Evolutionary conservation across 805 yeast species (phyloP).

Genomic region (Cyberlindnera americana): DNA sequence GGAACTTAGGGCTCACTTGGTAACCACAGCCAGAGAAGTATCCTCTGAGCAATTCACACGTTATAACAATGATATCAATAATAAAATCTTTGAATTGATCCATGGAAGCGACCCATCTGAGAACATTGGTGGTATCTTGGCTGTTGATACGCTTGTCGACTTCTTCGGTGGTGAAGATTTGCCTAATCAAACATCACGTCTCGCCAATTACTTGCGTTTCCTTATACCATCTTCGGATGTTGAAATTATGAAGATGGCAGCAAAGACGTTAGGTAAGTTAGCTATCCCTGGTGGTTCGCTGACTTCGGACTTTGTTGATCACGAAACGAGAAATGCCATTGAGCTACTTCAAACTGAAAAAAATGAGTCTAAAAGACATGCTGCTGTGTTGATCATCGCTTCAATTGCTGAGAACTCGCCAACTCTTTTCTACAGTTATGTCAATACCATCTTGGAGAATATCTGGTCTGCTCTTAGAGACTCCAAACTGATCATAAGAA

Average conservation of each 20-base stretch:
- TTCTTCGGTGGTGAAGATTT: constrained; percentile 83
- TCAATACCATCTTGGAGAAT: constrained; percentile 72
- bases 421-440: constrained; percentile 72
- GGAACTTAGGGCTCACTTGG: constrained; percentile 66
- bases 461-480: constrained; percentile 89
- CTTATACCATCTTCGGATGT: constrained; percentile 79
- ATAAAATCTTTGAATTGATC: constrained; percentile 78
- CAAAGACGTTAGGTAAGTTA: constrained; percentile 80
- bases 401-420: constrained; percentile 88
- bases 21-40: constrained; percentile 72
- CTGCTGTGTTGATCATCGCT: constrained; percentile 78
- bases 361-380: constrained; percentile 83
- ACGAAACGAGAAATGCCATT: constrained; percentile 81
- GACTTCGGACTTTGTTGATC: constrained; percentile 90
- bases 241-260: constrained; percentile 83
- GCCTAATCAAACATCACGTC: constrained; percentile 83
- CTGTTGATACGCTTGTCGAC: constrained; percentile 83
- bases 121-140: constrained; percentile 86
- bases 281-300: constrained; percentile 87
- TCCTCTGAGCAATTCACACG: constrained; percentile 78
- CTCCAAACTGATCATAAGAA: constrained; percentile 65
- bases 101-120: constrained; percentile 69
- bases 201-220: constrained; percentile 82
- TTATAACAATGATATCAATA: constrained; percentile 81
- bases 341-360: constrained; percentile 92